Base-by-base conservation (phyloP, 305 asterid species). In the Coffea humblotiana region DNA sequence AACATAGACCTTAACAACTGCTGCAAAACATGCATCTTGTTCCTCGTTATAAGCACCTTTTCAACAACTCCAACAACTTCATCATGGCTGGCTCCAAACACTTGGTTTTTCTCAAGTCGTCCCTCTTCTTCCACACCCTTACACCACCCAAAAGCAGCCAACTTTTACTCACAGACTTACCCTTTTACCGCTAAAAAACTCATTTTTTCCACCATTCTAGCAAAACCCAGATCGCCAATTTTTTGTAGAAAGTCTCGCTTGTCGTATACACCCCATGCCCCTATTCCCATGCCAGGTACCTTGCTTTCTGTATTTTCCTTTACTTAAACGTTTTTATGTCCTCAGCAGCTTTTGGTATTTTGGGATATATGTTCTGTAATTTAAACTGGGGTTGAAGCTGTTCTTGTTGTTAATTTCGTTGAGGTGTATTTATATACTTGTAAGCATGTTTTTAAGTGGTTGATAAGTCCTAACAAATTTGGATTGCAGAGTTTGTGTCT, bases 241-340 rank as follows among this genome's bases (percentile, higher is more conserved):
- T 52, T 56, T 21, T 51, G 72, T 77, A 70, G 40, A n/a, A 73
- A 47, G 12, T 64, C 87, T 73, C 82, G 87, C 32, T 85, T 76
- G 75, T 71, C 87, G 72, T 83, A 68, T 82, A 70, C 85, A 10
- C 78, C 94, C 47, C 83, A 63, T 74, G 82, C 90, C 43, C 86
- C 97, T 54, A 49, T 85, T 79, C 90, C 93, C 47, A 76, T 88
- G 75, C 93, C 93, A 71, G 86, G 97, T 92, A 82, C 67, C 84
- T 77, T 32, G 29, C 82, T 64, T 47, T 45, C 27, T 61, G 27
- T 19, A 58, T 58, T 18, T 4, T 56, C n/a, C 21, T 5, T 60
- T n/a, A 58, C n/a, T 60, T 23, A 7, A 1, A 7, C 11, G 21
- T 66, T 32, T 56, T 15, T 4, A 23, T 43, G 12, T 54, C 18